A percentile compares a stretch with the other conserved stretches of the same genome.
Evolutionary conservation across 2,329 filamentous ascomycete species (phyloP).

Genomic region (Aspergillus persii): DNA sequence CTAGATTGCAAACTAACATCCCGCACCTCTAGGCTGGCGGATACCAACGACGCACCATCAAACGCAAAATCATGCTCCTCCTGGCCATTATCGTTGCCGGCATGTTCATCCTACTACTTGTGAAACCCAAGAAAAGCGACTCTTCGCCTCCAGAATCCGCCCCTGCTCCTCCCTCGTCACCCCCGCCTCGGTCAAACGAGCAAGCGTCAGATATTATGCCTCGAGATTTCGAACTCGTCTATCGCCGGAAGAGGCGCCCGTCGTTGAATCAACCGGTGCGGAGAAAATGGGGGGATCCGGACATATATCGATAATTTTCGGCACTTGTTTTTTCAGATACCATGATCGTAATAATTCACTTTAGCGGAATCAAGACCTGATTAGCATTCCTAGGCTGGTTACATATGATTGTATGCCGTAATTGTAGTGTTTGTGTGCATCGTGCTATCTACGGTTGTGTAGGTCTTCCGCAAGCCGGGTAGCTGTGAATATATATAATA

Average conservation of each 20-base stretch:
- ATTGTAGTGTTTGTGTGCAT: no score
- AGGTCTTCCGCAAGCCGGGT: no score
- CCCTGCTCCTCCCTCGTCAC: slow-evolving; percentile 10
- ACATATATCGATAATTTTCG: slow-evolving; percentile 32
- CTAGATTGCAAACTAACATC: slow-evolving; percentile 2
- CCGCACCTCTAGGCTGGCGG: slow-evolving; percentile 59
- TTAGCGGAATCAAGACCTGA: slow-evolving; percentile 32
- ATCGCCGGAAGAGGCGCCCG: slow-evolving; percentile 22
- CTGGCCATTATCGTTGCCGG: slow-evolving; percentile 79
- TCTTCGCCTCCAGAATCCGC: slow-evolving; percentile 16
- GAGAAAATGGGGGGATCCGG: slow-evolving; percentile 35
- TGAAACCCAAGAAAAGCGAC: slow-evolving; percentile 66
- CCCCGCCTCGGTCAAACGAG: slow-evolving; percentile 24
- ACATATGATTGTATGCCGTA: not conserved
- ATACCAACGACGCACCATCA: slow-evolving; percentile 84
- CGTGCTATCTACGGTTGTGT: no score
- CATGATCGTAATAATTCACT: slow-evolving; percentile 18
- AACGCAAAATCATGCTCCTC: slow-evolving; percentile 90
- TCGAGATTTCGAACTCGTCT: slow-evolving; percentile 21
- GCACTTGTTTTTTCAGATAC: slow-evolving; percentile 18
- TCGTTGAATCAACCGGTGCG: slow-evolving; percentile 23
- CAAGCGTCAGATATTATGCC: slow-evolving; percentile 13
- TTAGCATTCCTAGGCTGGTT: not conserved
- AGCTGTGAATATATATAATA: no score
- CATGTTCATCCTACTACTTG: slow-evolving; percentile 76